Evolutionary conservation across 306 rosid species (phyloP), one percentile per base, ranked within the genome.

Genomic region (Trifolium subterraneum): DNA sequence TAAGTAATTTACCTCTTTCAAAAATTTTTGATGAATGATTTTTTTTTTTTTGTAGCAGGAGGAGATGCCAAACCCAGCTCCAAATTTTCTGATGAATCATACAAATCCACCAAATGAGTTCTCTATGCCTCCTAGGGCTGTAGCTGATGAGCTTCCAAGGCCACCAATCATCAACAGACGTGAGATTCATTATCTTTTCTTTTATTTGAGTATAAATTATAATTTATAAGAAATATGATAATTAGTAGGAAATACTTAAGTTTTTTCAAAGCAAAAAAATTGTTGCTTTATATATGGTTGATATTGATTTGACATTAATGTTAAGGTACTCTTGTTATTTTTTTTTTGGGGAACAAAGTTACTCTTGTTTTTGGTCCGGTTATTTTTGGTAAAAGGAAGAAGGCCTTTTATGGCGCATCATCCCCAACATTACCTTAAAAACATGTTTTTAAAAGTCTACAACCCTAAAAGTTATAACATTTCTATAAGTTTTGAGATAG

Each of bases 161-260:
- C 91, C 97, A 39, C 97, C 96, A 0, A 84, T 81, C 75, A 81
- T 88, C 20, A 93, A 91, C 73, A 88, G 96, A 89, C 98, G 98
- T 91, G 72, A 77, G 97, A 67, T 50, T 67, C 16, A 35, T 59
- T 35, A 16, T 51, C 61, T 47, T 13, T 15, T 8, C 4, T 52
- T 59, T 68, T 62, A 11, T 35, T 74, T 48, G 11, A 22, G 56
- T 50, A 50, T 8, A 50, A 20, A 55, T 10, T 22, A 50, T 2
- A 50, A 10, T 20, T 10, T 22, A 55, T 55, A 23, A 23, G 8
- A 22, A 22, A 55, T 36, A 29, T 15, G 1, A 2, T 6, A 15
- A 48, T 48, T 48, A 48, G 10, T 15, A 14, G 9, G n/a, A 35
- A 9, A 50, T 29, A 20, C 70, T 29, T 10, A 47, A 23, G 60